These are phyloP conservation scores for Cyanophora paradoxa DNA, from an alignment of 78 protist genomes.

Conservation along the genomic window DNA sequence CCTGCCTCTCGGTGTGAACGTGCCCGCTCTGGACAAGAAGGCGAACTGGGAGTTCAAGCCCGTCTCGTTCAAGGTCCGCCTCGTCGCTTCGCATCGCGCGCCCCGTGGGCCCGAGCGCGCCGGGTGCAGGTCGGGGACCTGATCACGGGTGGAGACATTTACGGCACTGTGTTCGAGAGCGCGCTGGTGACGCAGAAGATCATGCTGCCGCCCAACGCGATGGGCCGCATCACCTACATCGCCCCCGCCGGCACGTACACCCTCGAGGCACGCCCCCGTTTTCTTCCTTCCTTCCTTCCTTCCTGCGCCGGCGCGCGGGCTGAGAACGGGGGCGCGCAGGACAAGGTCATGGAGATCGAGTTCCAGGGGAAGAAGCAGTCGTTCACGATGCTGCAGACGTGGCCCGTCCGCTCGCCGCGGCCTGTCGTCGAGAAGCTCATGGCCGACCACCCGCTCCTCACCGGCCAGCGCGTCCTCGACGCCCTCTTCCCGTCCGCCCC, in stretches of 20 bases:
- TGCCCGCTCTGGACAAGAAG: conserved; percentile 71
- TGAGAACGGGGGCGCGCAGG: too few species aligned
- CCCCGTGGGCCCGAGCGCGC: not conserved
- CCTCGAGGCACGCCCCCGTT: conserved; percentile 42
- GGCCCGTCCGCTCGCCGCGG: conserved; percentile 95
- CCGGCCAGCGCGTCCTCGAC: conserved; percentile 93
- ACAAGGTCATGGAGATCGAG: conserved; percentile 52
- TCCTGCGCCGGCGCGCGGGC: not conserved
- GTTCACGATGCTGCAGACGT: conserved; percentile 83
- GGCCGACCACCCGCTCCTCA: conserved; percentile 87
- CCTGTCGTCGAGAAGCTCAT: conserved; percentile 81
- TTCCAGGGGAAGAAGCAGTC: conserved; percentile 41
- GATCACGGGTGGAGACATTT: conserved; percentile 92
- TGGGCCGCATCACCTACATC: conserved; percentile 82
- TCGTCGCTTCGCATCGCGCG: not conserved
- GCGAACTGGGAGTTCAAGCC: conserved; percentile 85
- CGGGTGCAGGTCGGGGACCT: conserved; percentile 67
- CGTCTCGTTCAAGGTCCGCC: not conserved
- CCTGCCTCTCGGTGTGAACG: conserved; percentile 78
- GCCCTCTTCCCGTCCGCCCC: conserved; percentile 96
- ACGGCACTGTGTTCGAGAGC: conserved; percentile 91
- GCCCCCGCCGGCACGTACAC: conserved; percentile 87
- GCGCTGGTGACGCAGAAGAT: conserved; percentile 80
- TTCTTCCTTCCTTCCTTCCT: not conserved
- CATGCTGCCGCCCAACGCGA: conserved; percentile 85